Evolutionary conservation across 257 asterid species (phyloP), one percentile per base, ranked within the genome.

Genomic region (Primulina huaijiensis): DNA sequence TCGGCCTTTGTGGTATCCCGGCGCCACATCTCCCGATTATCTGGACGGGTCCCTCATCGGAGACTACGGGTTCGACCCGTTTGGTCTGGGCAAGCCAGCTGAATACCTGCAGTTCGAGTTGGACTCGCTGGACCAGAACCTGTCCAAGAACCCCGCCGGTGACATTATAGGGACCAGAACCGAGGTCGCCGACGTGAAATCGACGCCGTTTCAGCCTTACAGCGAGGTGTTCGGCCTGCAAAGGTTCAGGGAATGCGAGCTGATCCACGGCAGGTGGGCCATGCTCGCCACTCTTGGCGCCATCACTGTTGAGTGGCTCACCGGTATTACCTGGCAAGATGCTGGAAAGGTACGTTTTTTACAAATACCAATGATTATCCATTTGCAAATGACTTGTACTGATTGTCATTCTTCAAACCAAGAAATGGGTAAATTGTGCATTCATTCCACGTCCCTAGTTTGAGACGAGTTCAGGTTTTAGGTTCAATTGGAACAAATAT

Each of bases 211-310:
- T 53, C 98, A 92, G 87, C 97, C 97, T 0, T 92, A 92, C 79
- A 74, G 75, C 19, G 98, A 92, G 59, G 98, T 92, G 5, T 92
- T 92, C 67, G 98, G 98, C 8, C 72, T 92, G 46, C 96, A 92
- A 77, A 81, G 98, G 82, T 92, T 92, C 77, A 84, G 98, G 64
- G 98, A 92, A 61, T 92, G 98, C 76, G 98, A 92, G 87, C 87
- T 92, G 76, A 92, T 92, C 79, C 98, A 92, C 20, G 98, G 98
- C 0, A 78, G 98, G 82, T 92, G 98, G 98, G 98, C 98, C 25
- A 92, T 90, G 98, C 78, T 92, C 71, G 98, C 96, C 17, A 88
- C 96, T 27, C 96, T 92, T 70, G 98, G 98, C 33, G 90, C 98
- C 27, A 55, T 92, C 68, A 80, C 93, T 33, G 98, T 92, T 19